Base-by-base conservation (phyloP, 1,284 basidiomycete species). In the Moniliophthora roreri region DNA sequence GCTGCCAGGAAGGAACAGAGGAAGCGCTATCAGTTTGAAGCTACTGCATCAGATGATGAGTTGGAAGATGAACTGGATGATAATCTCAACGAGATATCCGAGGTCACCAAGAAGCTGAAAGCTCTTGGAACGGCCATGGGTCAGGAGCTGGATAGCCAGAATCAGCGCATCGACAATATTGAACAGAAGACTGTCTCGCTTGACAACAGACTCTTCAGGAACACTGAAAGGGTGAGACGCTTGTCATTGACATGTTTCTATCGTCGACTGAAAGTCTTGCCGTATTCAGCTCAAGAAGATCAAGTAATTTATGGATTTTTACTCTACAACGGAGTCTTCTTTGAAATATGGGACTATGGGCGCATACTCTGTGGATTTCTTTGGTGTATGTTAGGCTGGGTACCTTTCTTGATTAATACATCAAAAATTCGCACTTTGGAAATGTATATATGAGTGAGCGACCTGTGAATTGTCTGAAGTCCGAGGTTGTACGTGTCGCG, bases 1-100 rank as follows among this genome's bases (percentile, higher is more conserved):
- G 65, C 72, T 18, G 64, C 67, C 13, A 72, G 80, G 59, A 84
- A 87, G 66, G 85, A 90, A 46, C 88, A 91, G 66, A 76, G 92
- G 56, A 83, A 87, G 65, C 82, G 91, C 24, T 99, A 87, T 69
- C 95, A 98, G 70, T 98, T 98, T 63, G 96, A 99, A 61, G 87
- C 87, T n/a, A 91, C 87, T 35, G 91, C 82, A 15, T 94, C 91
- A n/a, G 97, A 99, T 65, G 95, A 99, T 65, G 95, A 98, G 72
- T 62, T 98, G 1, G 95, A 98, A 72, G 85, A 93, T 62, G 87
- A 95, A 68, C 67, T 98, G 21, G 96, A 98, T 63, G 84, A 85
- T 59, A 98, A 99, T 69, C 73, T 99, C 48, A 86, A 94, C 68
- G 94, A 98, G 71, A 93, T 97, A 56, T 76, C 83, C 41, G 87